Evolutionary conservation across 2,329 filamentous ascomycete genomes (phyloP).

Genomic region (Akanthomyces uredinophilus): DNA sequence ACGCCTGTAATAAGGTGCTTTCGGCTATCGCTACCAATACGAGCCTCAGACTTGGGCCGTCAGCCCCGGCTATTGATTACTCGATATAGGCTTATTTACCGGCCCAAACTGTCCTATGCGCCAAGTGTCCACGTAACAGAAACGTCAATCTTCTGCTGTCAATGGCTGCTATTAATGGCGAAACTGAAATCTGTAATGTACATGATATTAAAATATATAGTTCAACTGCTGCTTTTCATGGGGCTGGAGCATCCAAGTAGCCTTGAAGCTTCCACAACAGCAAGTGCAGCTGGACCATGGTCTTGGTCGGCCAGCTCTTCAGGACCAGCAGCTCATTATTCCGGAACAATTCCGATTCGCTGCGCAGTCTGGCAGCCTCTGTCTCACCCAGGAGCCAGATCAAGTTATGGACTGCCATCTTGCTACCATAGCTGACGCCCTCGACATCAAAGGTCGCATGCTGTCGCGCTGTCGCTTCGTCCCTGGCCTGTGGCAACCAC

Average conservation of each 20-base stretch:
- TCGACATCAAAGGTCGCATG: constrained; percentile 43
- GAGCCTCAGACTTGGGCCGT: not conserved
- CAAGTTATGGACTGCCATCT: constrained; percentile 50
- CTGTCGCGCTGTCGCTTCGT: constrained; percentile 25
- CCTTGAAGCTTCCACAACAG: constrained; percentile 56
- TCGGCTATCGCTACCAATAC: not conserved
- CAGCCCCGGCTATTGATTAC: constrained; percentile 2
- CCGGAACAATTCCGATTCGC: constrained; percentile 29
- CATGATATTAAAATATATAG: not conserved
- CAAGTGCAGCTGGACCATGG: constrained; percentile 41
- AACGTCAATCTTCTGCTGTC: no score
- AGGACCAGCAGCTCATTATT: constrained; percentile 40
- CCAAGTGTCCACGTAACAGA: not conserved
- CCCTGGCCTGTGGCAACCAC: constrained; percentile 29
- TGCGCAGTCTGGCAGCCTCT: constrained; percentile 36
- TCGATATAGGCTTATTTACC: not conserved
- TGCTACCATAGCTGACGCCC: constrained; percentile 27
- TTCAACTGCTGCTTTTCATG: not conserved
- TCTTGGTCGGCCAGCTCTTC: constrained; percentile 29
- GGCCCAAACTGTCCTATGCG: not conserved
- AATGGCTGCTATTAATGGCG: not conserved
- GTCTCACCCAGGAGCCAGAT: constrained; percentile 44
- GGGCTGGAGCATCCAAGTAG: constrained; percentile 32
- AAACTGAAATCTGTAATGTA: not conserved
- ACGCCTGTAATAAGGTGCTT: not conserved